Evolutionary conservation across 1,139 yeast genomes (phyloP).

Genomic region (Kodamaea derodonti): DNA sequence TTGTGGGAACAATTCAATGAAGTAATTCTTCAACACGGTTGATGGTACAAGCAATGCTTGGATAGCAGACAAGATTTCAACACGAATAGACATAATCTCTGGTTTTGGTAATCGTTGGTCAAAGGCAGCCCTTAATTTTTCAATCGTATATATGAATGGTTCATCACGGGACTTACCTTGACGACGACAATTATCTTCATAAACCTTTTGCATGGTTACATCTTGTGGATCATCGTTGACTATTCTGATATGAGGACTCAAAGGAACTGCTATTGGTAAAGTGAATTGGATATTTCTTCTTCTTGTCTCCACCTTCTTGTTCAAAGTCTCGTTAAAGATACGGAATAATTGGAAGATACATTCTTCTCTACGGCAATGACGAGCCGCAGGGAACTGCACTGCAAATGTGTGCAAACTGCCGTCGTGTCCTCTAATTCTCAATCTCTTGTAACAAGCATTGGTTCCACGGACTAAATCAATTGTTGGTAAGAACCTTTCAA

Average conservation of each 20-base stretch:
- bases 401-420: conserved; percentile 91
- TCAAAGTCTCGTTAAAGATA: conserved; percentile 75
- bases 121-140: conserved; percentile 85
- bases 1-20: conserved; percentile 59
- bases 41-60: conserved; percentile 86
- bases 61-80: conserved; percentile 86
- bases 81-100: conserved; percentile 81
- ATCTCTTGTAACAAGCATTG: conserved; percentile 85
- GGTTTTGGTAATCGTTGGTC: conserved; percentile 93
- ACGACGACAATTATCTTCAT: conserved; percentile 80
- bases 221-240: conserved; percentile 80
- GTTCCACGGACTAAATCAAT: conserved; percentile 88
- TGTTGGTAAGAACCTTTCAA: conserved; percentile 87
- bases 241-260: conserved; percentile 91
- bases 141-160: conserved; percentile 82
- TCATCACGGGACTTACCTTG: conserved; percentile 80
- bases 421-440: conserved; percentile 89
- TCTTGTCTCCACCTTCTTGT: conserved; percentile 82
- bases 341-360: conserved; percentile 88
- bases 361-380: conserved; percentile 96
- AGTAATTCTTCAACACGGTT: conserved; percentile 70
- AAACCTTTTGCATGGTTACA: conserved; percentile 78
- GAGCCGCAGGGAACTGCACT: conserved; percentile 95
- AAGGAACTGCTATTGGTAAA: conserved; percentile 87
- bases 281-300: conserved; percentile 83